These are phyloP conservation scores for Aspergillus sp. DNA, from an alignment of 2,329 filamentous ascomycete genomes.

Conservation along the genomic window DNA sequence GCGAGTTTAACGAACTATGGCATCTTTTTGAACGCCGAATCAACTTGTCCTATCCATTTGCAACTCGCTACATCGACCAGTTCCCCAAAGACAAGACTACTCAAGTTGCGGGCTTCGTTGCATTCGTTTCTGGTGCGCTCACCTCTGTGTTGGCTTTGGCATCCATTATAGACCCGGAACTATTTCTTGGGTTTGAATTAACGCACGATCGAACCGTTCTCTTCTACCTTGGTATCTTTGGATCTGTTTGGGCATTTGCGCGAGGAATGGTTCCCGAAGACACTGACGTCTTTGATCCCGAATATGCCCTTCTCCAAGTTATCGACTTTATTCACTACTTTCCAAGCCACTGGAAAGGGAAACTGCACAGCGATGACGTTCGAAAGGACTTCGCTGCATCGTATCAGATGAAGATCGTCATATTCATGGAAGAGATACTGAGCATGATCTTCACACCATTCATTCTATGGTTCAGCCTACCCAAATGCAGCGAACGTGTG, in stretches of 20 bases:
- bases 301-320: slow-evolving; percentile 82
- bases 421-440: slow-evolving; percentile 88
- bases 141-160: slow-evolving; percentile 81
- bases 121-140: slow-evolving; percentile 83
- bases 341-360: slow-evolving; percentile 82
- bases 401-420: slow-evolving; percentile 88
- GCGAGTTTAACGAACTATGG: slow-evolving; percentile 94
- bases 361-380: slow-evolving; percentile 91
- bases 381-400: slow-evolving; percentile 85
- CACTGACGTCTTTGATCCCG: slow-evolving; percentile 84
- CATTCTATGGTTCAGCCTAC: slow-evolving; percentile 81
- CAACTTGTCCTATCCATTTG: slow-evolving; percentile 93
- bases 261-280: slow-evolving; percentile 85
- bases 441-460: slow-evolving; percentile 92
- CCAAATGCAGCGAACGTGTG: slow-evolving; percentile 85
- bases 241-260: slow-evolving; percentile 78
- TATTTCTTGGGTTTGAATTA: slow-evolving; percentile 89
- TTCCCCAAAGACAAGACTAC: slow-evolving; percentile 95
- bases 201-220: slow-evolving; percentile 83
- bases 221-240: slow-evolving; percentile 84
- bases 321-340: slow-evolving; percentile 92
- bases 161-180: slow-evolving; percentile 83
- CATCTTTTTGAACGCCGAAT: slow-evolving; percentile 87
- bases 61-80: slow-evolving; percentile 87
- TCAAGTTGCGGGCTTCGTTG: slow-evolving; percentile 77